phyloP scores from a whole-genome alignment of 2,329 filamentous ascomycete species.

The Allantophomopsis lycopodina region DNA sequence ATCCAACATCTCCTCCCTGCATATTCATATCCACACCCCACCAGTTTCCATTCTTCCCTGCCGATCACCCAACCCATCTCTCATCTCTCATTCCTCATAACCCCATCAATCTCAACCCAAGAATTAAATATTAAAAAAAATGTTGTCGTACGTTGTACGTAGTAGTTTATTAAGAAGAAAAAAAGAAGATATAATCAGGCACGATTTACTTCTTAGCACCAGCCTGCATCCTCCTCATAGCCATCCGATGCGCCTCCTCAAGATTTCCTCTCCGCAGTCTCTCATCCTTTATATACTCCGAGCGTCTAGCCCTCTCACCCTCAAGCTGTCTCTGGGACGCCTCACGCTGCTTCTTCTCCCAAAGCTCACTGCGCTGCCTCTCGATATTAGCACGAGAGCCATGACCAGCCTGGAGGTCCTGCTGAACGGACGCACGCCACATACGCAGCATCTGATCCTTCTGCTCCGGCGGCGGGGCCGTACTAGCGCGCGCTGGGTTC shows the following conservation, averaged over 20 bases:
- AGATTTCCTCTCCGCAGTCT: slow-evolving; percentile 66
- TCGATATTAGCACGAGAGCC: slow-evolving; percentile 27
- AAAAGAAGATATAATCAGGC: no score
- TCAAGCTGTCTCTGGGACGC: slow-evolving; percentile 44
- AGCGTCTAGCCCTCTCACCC: slow-evolving; percentile 38
- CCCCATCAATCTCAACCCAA: no score
- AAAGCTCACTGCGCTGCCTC: slow-evolving; percentile 37
- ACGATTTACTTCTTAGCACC: slow-evolving; percentile 9
- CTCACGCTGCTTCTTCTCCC: slow-evolving; percentile 42
- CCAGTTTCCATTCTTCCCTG: no score
- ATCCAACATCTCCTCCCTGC: no score
- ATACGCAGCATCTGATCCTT: slow-evolving; percentile 48
- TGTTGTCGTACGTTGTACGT: no score
- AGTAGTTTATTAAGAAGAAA: no score
- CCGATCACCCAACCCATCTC: no score
- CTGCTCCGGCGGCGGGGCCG: slow-evolving; percentile 24
- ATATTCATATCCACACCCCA: no score
- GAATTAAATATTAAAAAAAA: no score
- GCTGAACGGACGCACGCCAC: slow-evolving; percentile 52
- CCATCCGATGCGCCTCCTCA: slow-evolving; percentile 64
- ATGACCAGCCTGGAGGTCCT: slow-evolving; percentile 36
- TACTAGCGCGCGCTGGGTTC: slow-evolving; percentile 34
- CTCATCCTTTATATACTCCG: slow-evolving; percentile 54
- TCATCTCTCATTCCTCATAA: no score
- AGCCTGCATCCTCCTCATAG: slow-evolving; percentile 64